These are phyloP conservation scores for Macrophomina pseudophaseolina DNA, from an alignment of 2,329 filamentous ascomycete genomes.

Conservation along the genomic window DNA sequence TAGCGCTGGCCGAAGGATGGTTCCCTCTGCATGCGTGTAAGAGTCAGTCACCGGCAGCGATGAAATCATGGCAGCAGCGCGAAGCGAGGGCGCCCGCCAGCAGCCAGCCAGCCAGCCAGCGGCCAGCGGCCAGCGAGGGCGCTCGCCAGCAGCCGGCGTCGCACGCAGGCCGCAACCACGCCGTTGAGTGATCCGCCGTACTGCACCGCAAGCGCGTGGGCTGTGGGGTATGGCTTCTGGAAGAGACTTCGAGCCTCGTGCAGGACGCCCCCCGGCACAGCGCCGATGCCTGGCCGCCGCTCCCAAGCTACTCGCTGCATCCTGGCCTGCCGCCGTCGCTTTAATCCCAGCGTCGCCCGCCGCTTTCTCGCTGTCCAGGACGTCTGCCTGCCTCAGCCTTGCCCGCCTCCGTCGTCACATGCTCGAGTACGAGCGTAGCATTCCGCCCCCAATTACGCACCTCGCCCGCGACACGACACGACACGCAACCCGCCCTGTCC, in stretches of 20 bases:
- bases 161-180: too few relatives aligned
- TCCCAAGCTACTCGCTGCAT: too few relatives aligned
- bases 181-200: too few relatives aligned
- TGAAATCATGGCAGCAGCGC: constrained; percentile 11
- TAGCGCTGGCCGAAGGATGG: not conserved
- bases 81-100: constrained; percentile 3
- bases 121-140: constrained; percentile 4
- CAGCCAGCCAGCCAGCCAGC: not conserved
- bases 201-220: not conserved
- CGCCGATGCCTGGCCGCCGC: not conserved
- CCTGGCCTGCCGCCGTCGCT: not conserved
- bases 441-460: not conserved
- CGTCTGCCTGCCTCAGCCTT: too few relatives aligned
- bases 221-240: not conserved
- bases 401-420: not conserved
- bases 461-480: not conserved
- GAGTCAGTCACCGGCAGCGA: constrained; percentile 16
- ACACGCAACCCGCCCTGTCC: not conserved
- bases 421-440: not conserved
- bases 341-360: not conserved
- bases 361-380: not conserved
- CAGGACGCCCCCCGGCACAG: not conserved
- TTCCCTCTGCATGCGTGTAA: not conserved
- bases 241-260: not conserved
- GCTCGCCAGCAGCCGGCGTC: not conserved